phyloP scores from a whole-genome alignment of 352 stramenopile genomes.

The Globisporangium alternatum region DNA sequence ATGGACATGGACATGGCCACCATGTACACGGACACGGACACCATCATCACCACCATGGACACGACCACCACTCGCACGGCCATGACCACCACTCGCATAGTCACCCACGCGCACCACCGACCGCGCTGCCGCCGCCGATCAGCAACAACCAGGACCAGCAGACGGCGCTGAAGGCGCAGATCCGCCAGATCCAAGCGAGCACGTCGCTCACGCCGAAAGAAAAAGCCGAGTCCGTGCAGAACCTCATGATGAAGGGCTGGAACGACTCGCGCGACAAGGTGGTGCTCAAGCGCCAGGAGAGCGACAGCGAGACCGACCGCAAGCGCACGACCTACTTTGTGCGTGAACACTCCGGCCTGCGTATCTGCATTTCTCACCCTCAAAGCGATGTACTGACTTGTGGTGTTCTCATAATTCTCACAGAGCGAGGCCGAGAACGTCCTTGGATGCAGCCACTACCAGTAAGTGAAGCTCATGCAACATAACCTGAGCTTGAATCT shows the following conservation, averaged over 20 bases:
- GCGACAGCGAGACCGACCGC: constrained; percentile 48
- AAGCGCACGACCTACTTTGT: constrained; percentile 52
- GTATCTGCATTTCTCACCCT: background rate
- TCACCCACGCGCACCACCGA: constrained; percentile 10
- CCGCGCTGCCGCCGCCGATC: constrained; percentile 45
- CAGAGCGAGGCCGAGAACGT: constrained; percentile 61
- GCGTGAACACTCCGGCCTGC: constrained; percentile 9
- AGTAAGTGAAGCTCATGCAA: constrained; percentile 31
- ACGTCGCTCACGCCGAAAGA: constrained; percentile 75
- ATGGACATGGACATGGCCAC: constrained; percentile 3
- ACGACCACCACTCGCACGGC: background rate
- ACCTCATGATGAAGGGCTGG: constrained; percentile 87
- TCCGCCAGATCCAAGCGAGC: constrained; percentile 76
- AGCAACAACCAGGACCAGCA: constrained; percentile 57
- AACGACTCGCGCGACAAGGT: constrained; percentile 67
- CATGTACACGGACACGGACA: constrained; percentile 1
- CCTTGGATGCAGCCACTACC: constrained; percentile 86
- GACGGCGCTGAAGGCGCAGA: constrained; percentile 62
- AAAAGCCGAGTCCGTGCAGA: constrained; percentile 80
- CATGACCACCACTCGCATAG: constrained; percentile 17
- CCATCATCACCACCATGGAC: constrained; percentile 15
- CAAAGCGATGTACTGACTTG: background rate
- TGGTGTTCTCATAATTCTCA: background rate
- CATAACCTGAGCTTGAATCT: no score
- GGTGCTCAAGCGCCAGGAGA: constrained; percentile 32